Base-by-base conservation (phyloP, 306 rosid species). In the Begonia fuchsioides region DNA sequence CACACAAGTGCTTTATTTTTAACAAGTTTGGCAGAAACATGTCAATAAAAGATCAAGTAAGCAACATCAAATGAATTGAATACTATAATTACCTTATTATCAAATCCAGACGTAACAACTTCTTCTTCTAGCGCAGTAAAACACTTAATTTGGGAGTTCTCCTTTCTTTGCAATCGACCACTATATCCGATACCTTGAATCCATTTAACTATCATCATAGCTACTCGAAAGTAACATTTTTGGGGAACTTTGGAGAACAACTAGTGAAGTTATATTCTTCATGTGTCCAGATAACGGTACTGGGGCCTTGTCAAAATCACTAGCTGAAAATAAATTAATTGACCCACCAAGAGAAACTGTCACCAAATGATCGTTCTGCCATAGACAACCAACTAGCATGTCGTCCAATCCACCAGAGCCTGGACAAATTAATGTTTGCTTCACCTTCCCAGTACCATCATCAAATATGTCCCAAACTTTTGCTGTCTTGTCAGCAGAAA, bases 401-500 rank as follows among this genome's bases (percentile, higher is more conserved):
- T 85, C 98, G 58, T 90, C 98, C 54, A 90, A 68, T 67, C 95
- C 95, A 50, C 98, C 94, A 0, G 85, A 72, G 58, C 85, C 75
- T 48, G 82, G 80, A 71, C 66, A 56, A 19, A 69, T 61, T 78
- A 90, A 75, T 16, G 98, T 79, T 75, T 67, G 77, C 66, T 68
- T 76, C 68, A 90, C 68, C 62, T 57, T 79, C 65, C 98, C 94
- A 44, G 43, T 77, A 65, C 78, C 80, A 60, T 79, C 95, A 49
- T 81, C 94, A 17, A 71, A 70, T 57, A 85, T 75, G 67, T 75
- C 85, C 98, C 98, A 90, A 40, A 85, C 62, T 60, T 85, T 90
- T 38, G 98, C 94, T 18, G 85, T 76, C 61, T 85, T 90, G 75
- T 90, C 95, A 55, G 98, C 98, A 60, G 98, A 90, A 47, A 73